A percentile compares a stretch with the other conserved stretches of the same genome.
Conservation (phyloP, 306 rosid genomes). For the Prinsepia uniflora region DNA sequence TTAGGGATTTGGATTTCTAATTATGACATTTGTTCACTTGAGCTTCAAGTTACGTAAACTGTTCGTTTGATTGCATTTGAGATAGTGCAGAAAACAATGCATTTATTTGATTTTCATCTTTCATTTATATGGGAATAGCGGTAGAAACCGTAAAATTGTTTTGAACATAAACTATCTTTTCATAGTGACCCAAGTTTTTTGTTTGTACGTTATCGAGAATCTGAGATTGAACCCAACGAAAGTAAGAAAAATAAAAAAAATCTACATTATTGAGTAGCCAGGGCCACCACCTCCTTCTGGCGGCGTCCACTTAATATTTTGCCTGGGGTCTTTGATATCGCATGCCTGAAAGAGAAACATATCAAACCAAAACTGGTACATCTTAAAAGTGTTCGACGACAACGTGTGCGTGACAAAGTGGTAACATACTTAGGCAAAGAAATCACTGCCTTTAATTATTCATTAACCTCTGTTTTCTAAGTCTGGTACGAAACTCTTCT, state of each 20-base stretch:
- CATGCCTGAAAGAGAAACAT: slow-evolving; percentile 53
- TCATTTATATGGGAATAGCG: not conserved
- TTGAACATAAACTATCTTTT: not conserved
- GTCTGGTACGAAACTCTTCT: not conserved
- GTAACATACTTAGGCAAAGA: not conserved
- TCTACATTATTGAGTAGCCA: slow-evolving; percentile 60
- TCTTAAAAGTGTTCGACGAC: not conserved
- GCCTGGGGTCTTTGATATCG: slow-evolving; percentile 86
- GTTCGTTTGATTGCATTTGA: no score
- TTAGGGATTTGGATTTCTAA: not conserved
- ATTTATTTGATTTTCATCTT: no score
- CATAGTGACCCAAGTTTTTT: no score
- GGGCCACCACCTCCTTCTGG: slow-evolving; percentile 99
- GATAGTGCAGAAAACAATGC: not conserved
- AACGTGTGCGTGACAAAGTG: not conserved
- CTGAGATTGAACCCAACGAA: no score
- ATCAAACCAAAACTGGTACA: not conserved
- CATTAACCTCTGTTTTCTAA: not conserved
- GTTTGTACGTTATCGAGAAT: no score
- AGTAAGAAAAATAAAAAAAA: no score
- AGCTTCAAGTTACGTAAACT: no score
- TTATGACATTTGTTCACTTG: no score
- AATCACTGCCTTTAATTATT: not conserved
- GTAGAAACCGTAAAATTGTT: not conserved
- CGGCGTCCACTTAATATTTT: slow-evolving; percentile 81